Evolutionary conservation across 2,329 filamentous ascomycete species (phyloP), one percentile per base, ranked within the genome.

Genomic region (Xylariaceae sp.): DNA sequence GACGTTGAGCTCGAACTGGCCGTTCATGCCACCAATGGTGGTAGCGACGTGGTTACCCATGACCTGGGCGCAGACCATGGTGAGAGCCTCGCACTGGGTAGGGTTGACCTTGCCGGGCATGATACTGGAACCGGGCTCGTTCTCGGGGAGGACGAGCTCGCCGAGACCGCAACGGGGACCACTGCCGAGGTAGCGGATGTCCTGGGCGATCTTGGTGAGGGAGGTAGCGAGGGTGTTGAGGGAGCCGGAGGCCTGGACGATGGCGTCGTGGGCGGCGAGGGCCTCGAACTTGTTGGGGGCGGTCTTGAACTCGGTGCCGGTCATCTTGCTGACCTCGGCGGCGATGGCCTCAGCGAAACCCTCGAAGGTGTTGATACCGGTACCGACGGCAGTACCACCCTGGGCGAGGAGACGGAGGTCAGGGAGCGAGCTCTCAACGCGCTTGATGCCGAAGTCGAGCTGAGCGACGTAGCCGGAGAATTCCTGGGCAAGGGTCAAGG

Each of bases 41-140:
- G 90, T 87, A 44, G 94, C 91, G 56, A 92, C 88, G 74, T 97
- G 87, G 83, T 99, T 99, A 72, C 94, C 94, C 84, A 97, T 96
- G 63, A 99, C 93, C 78, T 99, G 94, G 17, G 90, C 86, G 80
- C 93, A 97, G 62, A 97, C 82, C 94, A 99, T 99, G 69, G 94
- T 97, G 75, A 99, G 80, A 63, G 92, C 90, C 82, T 99, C 94
- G 78, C 92, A 96, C 79, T 99, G 94, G 37, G 94, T 99, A 37
- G 94, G 94, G 82, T 99, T 99, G 74, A 99, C 94, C 82, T 99
- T 99, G 72, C 94, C 94, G 50, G 94, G 94, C 94, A 99, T 99
- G 81, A 99, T 97, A 69, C 90, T 95, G 72, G 89, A 94, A 65
- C 93, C 93, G 39, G 94, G 94, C 81, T 99, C 94, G 79, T 99